Evolutionary conservation across 129 eudicot genomes (phyloP).

Genomic region (Lactuca sativa): DNA sequence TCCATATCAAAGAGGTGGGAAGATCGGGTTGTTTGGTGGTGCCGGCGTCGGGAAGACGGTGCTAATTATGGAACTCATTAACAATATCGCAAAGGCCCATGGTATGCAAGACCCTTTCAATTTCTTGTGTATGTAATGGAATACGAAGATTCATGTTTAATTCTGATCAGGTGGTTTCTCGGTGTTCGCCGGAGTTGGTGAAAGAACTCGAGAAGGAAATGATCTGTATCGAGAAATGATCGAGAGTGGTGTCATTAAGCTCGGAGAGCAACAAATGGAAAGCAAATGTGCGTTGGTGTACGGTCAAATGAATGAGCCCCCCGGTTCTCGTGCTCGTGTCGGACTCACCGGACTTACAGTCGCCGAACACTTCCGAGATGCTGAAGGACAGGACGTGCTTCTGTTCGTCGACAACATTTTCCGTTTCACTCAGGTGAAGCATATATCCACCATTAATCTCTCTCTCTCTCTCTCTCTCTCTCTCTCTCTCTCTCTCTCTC

Average conservation of each 20-base stretch:
- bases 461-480: not conserved
- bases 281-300: conserved; percentile 99
- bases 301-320: conserved; percentile 99
- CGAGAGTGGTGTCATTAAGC: conserved; percentile 98
- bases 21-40: conserved; percentile 98
- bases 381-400: conserved; percentile 99
- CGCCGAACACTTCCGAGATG: conserved; percentile 99
- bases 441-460: not conserved
- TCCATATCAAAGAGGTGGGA: conserved; percentile 98
- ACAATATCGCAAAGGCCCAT: conserved; percentile 97
- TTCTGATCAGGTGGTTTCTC: conserved; percentile 87
- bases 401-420: conserved; percentile 92
- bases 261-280: conserved; percentile 89
- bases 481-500: not conserved
- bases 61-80: conserved; percentile 96
- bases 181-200: conserved; percentile 99
- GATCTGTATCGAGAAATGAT: conserved; percentile 97
- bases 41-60: conserved; percentile 99
- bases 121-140: not conserved
- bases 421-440: conserved; percentile 86
- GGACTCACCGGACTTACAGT: conserved; percentile 97
- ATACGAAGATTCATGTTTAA: conserved; percentile 4
- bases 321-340: conserved; percentile 99
- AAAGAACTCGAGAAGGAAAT: conserved; percentile 96
- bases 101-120: conserved; percentile 38